phyloP scores from a whole-genome alignment of 2,329 filamentous ascomycete species.

The Lasiodiplodia citricola region DNA sequence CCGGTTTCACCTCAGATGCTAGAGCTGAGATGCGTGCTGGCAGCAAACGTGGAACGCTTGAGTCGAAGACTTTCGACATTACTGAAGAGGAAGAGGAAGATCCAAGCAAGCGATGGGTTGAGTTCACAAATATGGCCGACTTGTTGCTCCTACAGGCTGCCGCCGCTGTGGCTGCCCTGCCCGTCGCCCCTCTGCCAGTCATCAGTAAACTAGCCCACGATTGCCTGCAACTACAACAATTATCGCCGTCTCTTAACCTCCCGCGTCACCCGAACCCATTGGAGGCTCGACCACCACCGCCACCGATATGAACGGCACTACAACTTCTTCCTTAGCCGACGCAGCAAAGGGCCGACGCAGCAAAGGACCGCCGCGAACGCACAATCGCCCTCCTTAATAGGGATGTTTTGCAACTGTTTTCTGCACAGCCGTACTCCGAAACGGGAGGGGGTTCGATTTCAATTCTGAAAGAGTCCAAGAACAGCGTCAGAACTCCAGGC shows the following conservation, averaged over 20 bases:
- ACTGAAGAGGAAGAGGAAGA: constrained; percentile 3
- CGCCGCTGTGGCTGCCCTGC: too few relatives aligned
- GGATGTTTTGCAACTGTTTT: too few relatives aligned
- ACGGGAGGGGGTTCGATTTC: too few relatives aligned
- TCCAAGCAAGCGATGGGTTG: constrained; percentile 7
- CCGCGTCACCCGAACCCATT: constrained; percentile 27
- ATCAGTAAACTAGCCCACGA: too few relatives aligned
- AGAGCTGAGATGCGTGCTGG: background rate
- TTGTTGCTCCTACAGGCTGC: constrained; percentile 4
- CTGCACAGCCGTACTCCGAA: too few relatives aligned
- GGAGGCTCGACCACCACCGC: background rate
- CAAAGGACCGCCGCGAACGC: constrained; percentile 54
- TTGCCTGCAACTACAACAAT: constrained; percentile 59
- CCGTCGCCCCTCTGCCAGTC: too few relatives aligned
- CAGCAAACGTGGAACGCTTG: background rate
- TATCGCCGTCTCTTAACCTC: constrained; percentile 49
- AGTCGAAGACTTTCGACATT: constrained; percentile 4
- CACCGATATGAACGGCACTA: constrained; percentile 7
- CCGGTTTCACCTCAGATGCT: background rate
- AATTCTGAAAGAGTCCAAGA: too few relatives aligned
- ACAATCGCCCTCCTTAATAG: constrained; percentile 82
- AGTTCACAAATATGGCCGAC: background rate
- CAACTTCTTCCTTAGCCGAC: constrained; percentile 28
- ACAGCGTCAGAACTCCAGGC: too few relatives aligned
- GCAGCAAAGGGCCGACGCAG: constrained; percentile 27